Percentiles rank a stretch among this genome's conserved stretches.
phyloP scores from a whole-genome alignment of 2,329 filamentous ascomycete genomes.

The Xylaria sp. region DNA sequence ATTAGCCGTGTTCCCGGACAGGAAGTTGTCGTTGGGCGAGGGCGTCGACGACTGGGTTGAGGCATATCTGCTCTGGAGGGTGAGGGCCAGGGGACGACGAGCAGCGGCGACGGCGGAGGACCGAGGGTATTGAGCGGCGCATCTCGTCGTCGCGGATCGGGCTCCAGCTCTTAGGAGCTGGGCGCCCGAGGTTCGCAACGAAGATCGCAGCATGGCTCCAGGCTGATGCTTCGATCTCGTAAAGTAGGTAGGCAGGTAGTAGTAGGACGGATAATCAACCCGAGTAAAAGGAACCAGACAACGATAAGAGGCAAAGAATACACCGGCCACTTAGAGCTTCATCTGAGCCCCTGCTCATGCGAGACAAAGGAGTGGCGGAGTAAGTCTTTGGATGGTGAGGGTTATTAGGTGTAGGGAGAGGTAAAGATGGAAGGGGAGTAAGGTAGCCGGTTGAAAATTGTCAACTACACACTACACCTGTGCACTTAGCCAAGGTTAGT shows the following conservation, averaged over 20 bases:
- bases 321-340: constrained; percentile 45
- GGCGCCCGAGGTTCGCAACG: constrained; percentile 72
- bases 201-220: constrained; percentile 77
- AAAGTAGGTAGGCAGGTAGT: not conserved
- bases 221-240: constrained; percentile 51
- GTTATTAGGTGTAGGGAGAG: constrained; percentile 28
- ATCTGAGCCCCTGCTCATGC: constrained; percentile 43
- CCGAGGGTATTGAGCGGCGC: constrained; percentile 51
- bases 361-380: constrained; percentile 61
- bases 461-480: not conserved
- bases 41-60: constrained; percentile 66
- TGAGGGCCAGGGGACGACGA: constrained; percentile 63
- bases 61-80: constrained; percentile 64
- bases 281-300: constrained; percentile 25
- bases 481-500: constrained; percentile 14
- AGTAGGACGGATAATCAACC: constrained; percentile 33
- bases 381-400: constrained; percentile 54
- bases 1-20: constrained; percentile 96
- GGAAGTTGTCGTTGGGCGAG: constrained; percentile 94
- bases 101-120: constrained; percentile 59
- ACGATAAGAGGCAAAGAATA: constrained; percentile 35
- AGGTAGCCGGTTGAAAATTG: constrained; percentile 35
- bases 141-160: constrained; percentile 52
- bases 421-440: not conserved
- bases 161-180: constrained; percentile 70